phyloP scores from a whole-genome alignment of 345 rosid genomes.

The Eucalyptus sideroxylon region DNA sequence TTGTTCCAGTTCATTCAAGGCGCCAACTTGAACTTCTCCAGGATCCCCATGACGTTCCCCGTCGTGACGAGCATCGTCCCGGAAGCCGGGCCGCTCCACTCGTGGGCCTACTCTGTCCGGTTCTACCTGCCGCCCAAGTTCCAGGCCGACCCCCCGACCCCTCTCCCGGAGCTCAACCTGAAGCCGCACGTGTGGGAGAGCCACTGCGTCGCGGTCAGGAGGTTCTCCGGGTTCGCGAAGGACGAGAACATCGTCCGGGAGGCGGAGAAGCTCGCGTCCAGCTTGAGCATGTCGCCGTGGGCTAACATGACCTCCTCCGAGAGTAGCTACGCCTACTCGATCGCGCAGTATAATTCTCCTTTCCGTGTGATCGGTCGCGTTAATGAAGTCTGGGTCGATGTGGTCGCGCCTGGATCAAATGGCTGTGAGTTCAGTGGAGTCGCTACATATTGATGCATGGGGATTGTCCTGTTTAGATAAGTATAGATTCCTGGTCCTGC shows the following conservation, averaged over 20 bases:
- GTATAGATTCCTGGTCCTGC: not conserved
- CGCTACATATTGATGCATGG: slow-evolving; percentile 23
- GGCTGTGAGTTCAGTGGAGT: slow-evolving; percentile 2
- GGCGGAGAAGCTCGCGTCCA: slow-evolving; percentile 38
- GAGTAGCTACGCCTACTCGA: slow-evolving; percentile 36
- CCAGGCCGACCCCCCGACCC: slow-evolving; percentile 44
- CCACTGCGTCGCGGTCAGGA: slow-evolving; percentile 44
- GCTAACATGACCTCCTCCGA: slow-evolving; percentile 16
- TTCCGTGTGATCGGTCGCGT: slow-evolving; percentile 39
- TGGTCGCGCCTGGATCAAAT: slow-evolving; percentile 7
- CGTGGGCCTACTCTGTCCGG: slow-evolving; percentile 36
- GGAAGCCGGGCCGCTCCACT: slow-evolving; percentile 49
- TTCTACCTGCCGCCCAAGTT: slow-evolving; percentile 49
- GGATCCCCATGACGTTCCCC: slow-evolving; percentile 54
- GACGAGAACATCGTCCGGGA: slow-evolving; percentile 30
- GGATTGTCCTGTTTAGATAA: not conserved
- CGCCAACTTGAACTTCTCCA: slow-evolving; percentile 58
- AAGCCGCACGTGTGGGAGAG: slow-evolving; percentile 22
- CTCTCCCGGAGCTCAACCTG: slow-evolving; percentile 42
- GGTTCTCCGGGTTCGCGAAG: slow-evolving; percentile 49
- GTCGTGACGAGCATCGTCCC: slow-evolving; percentile 53
- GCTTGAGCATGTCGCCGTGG: slow-evolving; percentile 52
- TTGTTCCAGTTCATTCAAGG: slow-evolving; percentile 61
- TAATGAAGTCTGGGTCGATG: slow-evolving; percentile 65
- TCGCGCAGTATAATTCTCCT: slow-evolving; percentile 59